Evolutionary conservation across 306 rosid species (phyloP).

Genomic region (Amphicarpaea edgeworthii): DNA sequence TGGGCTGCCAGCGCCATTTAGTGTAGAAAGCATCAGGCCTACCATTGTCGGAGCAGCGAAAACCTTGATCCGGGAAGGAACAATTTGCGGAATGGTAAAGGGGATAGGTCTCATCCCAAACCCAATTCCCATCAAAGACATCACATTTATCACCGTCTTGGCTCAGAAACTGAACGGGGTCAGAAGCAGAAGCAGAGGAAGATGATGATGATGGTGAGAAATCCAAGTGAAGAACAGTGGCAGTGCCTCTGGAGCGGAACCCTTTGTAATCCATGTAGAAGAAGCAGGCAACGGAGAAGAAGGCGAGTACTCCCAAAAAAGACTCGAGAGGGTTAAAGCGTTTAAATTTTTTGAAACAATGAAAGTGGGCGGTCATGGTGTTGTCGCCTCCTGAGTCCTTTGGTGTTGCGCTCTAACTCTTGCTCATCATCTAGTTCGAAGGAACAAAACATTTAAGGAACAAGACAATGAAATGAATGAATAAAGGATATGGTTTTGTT

Average conservation of each 20-base stretch:
- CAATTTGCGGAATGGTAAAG: conserved; percentile 72
- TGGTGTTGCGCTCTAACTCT: conserved; percentile 42
- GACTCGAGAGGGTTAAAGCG: conserved; percentile 71
- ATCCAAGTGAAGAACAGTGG: conserved; percentile 44
- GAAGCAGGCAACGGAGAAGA: conserved; percentile 63
- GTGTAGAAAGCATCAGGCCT: conserved; percentile 76
- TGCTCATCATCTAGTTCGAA: conserved; percentile 43
- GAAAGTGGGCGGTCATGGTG: conserved; percentile 56
- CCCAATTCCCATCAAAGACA: conserved; percentile 85
- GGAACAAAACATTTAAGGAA: neutral
- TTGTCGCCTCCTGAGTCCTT: conserved; percentile 42
- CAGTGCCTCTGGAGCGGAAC: conserved; percentile 48
- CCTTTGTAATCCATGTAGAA: conserved; percentile 63
- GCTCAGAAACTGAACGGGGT: conserved; percentile 58
- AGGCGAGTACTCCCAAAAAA: conserved; percentile 54
- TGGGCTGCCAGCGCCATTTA: conserved; percentile 96
- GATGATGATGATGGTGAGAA: neutral
- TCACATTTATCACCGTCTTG: conserved; percentile 63
- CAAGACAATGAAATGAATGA: too few species aligned
- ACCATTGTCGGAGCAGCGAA: conserved; percentile 79
- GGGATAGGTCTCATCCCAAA: conserved; percentile 90
- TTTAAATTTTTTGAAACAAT: conserved; percentile 65
- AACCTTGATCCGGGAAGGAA: conserved; percentile 75
- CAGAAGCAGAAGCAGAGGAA: neutral
- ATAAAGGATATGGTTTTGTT: too few species aligned